Percentiles rank a stretch among this genome's conserved stretches.
These are phyloP conservation scores for Nemophila menziesii DNA, from an alignment of 257 asterid species.

Conservation along the genomic window DNA sequence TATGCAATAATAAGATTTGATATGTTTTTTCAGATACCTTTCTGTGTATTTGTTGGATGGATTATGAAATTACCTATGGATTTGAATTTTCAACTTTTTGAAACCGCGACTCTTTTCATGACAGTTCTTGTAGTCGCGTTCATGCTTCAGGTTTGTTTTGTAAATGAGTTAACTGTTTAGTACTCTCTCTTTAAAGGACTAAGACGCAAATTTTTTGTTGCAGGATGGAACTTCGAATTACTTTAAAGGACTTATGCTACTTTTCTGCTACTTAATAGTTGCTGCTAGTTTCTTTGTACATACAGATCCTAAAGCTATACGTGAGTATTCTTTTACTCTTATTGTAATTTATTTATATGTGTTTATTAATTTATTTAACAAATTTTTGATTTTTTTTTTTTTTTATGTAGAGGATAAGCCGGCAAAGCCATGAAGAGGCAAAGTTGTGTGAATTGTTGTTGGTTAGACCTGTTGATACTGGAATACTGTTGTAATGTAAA, in stretches of 20 bases:
- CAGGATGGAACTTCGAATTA: slow-evolving; percentile 96
- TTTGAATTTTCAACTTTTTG: slow-evolving; percentile 66
- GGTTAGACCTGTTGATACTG: neutral
- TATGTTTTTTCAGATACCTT: slow-evolving; percentile 42
- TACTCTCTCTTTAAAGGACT: neutral
- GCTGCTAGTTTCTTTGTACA: slow-evolving; percentile 94
- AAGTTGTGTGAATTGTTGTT: neutral
- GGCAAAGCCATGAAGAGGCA: neutral
- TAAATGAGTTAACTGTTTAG: neutral
- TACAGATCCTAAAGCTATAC: slow-evolving; percentile 47
- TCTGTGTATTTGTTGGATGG: slow-evolving; percentile 72
- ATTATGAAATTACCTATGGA: slow-evolving; percentile 62
- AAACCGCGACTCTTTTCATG: slow-evolving; percentile 67
- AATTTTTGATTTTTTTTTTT: neutral
- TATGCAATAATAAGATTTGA: neutral
- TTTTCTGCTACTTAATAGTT: slow-evolving; percentile 72
- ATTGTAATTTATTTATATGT: neutral
- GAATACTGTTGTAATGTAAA: neutral
- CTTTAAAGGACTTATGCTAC: slow-evolving; percentile 86
- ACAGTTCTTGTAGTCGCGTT: slow-evolving; percentile 72
- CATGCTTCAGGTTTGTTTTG: slow-evolving; percentile 50
- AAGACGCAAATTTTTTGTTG: neutral
- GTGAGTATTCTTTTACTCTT: slow-evolving; percentile 27
- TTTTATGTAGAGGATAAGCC: slow-evolving; percentile 34
- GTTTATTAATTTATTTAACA: neutral